phyloP scores from a whole-genome alignment of 495 filamentous ascomycete genomes.

The Penicillium goetzii region DNA sequence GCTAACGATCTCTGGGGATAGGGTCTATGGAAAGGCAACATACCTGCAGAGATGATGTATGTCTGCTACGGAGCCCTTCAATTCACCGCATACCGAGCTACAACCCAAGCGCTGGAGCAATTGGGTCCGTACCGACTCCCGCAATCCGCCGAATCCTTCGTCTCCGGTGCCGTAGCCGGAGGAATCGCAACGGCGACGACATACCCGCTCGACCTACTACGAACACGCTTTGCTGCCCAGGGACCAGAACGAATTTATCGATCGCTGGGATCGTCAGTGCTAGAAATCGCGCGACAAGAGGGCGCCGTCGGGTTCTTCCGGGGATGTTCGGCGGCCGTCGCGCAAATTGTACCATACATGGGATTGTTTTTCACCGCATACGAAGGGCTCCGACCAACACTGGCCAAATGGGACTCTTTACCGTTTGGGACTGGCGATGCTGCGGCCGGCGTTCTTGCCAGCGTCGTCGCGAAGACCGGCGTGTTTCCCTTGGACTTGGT shows the following conservation, averaged over 20 bases:
- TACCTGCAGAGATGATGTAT: slow-evolving; percentile 93
- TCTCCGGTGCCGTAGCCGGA: slow-evolving; percentile 80
- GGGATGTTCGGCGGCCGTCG: slow-evolving; percentile 76
- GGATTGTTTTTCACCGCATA: slow-evolving; percentile 92
- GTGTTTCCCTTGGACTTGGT: slow-evolving; percentile 96
- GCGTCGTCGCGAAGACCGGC: slow-evolving; percentile 79
- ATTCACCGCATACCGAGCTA: slow-evolving; percentile 85
- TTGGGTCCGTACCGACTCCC: slow-evolving; percentile 53
- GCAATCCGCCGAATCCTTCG: slow-evolving; percentile 68
- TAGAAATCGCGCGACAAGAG: slow-evolving; percentile 74
- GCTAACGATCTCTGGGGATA: slow-evolving; percentile 21
- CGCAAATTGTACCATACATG: slow-evolving; percentile 94
- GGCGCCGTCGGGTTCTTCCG: slow-evolving; percentile 82
- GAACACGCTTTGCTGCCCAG: slow-evolving; percentile 94
- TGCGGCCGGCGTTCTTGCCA: slow-evolving; percentile 75
- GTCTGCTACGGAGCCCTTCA: slow-evolving; percentile 84
- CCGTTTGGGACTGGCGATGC: slow-evolving; percentile 81
- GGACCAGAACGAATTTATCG: slow-evolving; percentile 81
- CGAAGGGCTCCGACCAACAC: slow-evolving; percentile 64
- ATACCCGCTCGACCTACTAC: slow-evolving; percentile 91
- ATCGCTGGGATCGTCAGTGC: slow-evolving; percentile 66
- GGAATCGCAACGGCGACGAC: slow-evolving; percentile 79
- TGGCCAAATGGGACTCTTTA: slow-evolving; percentile 55
- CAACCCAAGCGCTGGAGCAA: slow-evolving; percentile 62
- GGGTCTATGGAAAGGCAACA: slow-evolving; percentile 97